Evolutionary conservation across 1,139 yeast genomes (phyloP), one percentile per base, ranked within the genome.

Genomic region (Debaryomycetaceae sp.): DNA sequence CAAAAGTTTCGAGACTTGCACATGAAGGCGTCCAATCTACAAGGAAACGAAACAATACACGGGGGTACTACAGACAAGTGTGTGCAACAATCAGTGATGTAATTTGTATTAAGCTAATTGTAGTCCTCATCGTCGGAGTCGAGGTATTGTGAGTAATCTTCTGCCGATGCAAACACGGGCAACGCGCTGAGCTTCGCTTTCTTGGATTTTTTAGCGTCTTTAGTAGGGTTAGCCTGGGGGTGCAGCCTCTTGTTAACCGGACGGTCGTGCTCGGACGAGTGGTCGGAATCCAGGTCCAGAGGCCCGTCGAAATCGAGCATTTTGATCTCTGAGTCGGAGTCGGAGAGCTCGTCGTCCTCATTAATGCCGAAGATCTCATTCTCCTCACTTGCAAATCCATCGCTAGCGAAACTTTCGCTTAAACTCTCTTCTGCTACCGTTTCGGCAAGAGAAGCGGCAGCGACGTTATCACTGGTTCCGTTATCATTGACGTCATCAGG

Each of bases 131-230:
- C 82, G 37, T 82, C 85, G 5, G 87, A 83, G 41, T 78, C 75
- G 62, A 88, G 69, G 57, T 84, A 85, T 59, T 85, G 74, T 22
- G 96, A 85, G 62, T 90, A 91, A 53, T 89, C 97, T 39, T 87
- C 97, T 7, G 83, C 95, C 40, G 95, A 84, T 2, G 97, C 98
- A 70, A 89, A 91, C 20, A 83, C 77, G 20, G 98, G 97, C 52
- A 91, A 69, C 46, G 78, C 81, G 60, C 78, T 83, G 57, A 85
- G 68, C 65, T 81, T 84, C 52, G 74, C 68, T 60, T 75, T 81
- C 72, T 83, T 84, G 36, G 74, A 62, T 54, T 72, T 76, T 53
- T 64, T 51, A 14, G 48, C 47, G 13, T 40, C 11, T 6, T 13
- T 8, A 27, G 31, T 11, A 27, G 31, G 11, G 31, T 27, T 7